These are phyloP conservation scores for Spongiforma sp. DNA, from an alignment of 1,284 basidiomycete genomes.

Conservation along the genomic window DNA sequence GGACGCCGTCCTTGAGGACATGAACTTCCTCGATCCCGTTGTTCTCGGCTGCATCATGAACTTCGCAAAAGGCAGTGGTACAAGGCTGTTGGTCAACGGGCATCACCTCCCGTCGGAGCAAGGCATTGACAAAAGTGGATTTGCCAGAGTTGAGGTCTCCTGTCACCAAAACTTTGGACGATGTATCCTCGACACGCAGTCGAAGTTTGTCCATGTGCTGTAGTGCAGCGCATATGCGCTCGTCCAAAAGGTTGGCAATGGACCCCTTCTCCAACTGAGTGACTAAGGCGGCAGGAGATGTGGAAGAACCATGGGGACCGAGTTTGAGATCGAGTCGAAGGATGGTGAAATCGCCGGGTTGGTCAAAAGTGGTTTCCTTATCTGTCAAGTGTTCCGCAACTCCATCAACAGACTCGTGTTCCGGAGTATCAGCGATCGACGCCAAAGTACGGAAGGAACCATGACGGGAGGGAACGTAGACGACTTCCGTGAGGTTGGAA, in stretches of 20 bases:
- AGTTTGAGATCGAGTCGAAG: constrained; percentile 94
- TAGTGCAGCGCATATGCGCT: constrained; percentile 79
- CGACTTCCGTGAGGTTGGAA: constrained; percentile 66
- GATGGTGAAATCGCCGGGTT: constrained; percentile 73
- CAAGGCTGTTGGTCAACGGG: constrained; percentile 99
- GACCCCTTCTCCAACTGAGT: constrained; percentile 92
- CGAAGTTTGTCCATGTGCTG: constrained; percentile 88
- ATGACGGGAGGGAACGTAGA: constrained; percentile 55
- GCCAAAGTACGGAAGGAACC: constrained; percentile 61
- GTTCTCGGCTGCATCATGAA: constrained; percentile 91
- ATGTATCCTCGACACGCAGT: constrained; percentile 88
- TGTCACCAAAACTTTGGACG: constrained; percentile 98
- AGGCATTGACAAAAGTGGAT: constrained; percentile 96
- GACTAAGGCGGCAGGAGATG: constrained; percentile 81
- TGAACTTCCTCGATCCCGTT: constrained; percentile 85
- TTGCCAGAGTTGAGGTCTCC: constrained; percentile 99
- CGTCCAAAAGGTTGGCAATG: constrained; percentile 92
- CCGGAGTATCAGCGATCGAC: constrained; percentile 51
- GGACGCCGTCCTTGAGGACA: constrained; percentile 67
- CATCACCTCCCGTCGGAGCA: constrained; percentile 90
- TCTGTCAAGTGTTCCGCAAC: constrained; percentile 41
- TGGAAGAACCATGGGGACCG: constrained; percentile 73
- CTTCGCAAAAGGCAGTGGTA: constrained; percentile 97
- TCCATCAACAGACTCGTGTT: constrained; percentile 42
- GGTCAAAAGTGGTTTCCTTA: constrained; percentile 47